Conservation (phyloP, 2,329 filamentous ascomycete genomes). For the Uncinocarpus reesii region DNA sequence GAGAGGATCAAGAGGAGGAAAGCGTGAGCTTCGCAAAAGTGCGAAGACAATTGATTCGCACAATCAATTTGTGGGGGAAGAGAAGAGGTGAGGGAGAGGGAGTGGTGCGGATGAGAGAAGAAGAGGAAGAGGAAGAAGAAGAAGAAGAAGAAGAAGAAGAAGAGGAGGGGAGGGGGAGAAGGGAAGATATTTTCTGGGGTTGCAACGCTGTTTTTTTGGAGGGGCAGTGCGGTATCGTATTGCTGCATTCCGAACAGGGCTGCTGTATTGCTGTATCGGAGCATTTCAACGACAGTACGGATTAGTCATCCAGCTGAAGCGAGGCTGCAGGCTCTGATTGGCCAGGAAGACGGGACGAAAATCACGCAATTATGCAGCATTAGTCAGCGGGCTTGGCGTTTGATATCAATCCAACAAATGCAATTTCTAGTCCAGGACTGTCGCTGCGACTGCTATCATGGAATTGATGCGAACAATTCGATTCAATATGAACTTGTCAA, state of each 20-base stretch:
- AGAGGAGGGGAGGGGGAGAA: conserved; percentile 6
- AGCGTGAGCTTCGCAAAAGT: background rate
- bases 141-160: conserved; percentile 16
- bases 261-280: conserved; percentile 1
- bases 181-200: conserved; percentile 6
- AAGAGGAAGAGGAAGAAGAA: conserved; percentile 14
- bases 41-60: background rate
- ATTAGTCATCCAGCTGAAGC: conserved; percentile 3
- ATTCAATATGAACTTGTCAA: no score
- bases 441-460: no score
- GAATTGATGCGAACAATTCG: no score
- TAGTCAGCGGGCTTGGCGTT: background rate
- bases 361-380: conserved; percentile 1
- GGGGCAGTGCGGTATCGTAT: background rate
- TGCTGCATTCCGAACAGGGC: background rate
- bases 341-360: background rate
- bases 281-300: background rate
- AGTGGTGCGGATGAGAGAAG: conserved; percentile 16
- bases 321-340: background rate
- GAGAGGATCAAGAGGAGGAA: background rate
- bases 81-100: conserved; percentile 16
- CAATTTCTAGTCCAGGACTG: no score
- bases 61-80: conserved; percentile 16
- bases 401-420: no score
- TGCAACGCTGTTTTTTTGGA: background rate